Conservation (phyloP, 2,329 filamentous ascomycete genomes). For the Penicillium sp. region DNA sequence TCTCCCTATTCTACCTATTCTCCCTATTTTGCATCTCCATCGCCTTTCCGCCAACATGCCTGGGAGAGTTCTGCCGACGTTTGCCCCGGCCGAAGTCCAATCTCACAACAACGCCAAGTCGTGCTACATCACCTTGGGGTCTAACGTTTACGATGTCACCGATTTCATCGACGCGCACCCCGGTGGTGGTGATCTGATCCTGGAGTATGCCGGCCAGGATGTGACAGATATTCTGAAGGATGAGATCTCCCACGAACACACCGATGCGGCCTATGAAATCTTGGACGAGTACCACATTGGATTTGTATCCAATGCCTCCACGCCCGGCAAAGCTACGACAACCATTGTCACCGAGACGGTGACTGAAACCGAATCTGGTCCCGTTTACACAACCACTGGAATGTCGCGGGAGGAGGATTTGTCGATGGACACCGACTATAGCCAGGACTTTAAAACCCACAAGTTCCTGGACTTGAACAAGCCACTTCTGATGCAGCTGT, state of each 20-base stretch:
- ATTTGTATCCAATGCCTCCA: constrained; percentile 64
- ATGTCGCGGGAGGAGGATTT: constrained; percentile 88
- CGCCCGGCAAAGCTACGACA: constrained; percentile 38
- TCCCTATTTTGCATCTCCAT: neutral
- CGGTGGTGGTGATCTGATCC: constrained; percentile 80
- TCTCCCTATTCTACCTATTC: neutral
- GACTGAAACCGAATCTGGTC: constrained; percentile 26
- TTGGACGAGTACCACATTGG: constrained; percentile 83
- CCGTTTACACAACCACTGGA: constrained; percentile 63
- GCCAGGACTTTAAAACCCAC: constrained; percentile 77
- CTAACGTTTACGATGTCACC: constrained; percentile 92
- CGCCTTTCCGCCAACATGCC: constrained; percentile 59
- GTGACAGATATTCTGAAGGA: constrained; percentile 80
- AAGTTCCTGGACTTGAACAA: constrained; percentile 89
- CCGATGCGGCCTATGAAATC: constrained; percentile 92
- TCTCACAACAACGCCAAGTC: constrained; percentile 75
- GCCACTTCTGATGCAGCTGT: constrained; percentile 84
- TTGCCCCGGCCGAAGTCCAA: constrained; percentile 76
- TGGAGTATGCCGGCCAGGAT: constrained; percentile 89
- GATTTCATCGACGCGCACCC: constrained; percentile 88
- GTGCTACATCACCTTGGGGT: constrained; percentile 88
- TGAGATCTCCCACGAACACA: constrained; percentile 76
- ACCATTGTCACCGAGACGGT: constrained; percentile 27
- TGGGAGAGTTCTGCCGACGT: constrained; percentile 74
- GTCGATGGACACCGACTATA: constrained; percentile 75